Base-by-base conservation (phyloP, 2,329 filamentous ascomycete genomes). In the Pyrenophora teres region DNA sequence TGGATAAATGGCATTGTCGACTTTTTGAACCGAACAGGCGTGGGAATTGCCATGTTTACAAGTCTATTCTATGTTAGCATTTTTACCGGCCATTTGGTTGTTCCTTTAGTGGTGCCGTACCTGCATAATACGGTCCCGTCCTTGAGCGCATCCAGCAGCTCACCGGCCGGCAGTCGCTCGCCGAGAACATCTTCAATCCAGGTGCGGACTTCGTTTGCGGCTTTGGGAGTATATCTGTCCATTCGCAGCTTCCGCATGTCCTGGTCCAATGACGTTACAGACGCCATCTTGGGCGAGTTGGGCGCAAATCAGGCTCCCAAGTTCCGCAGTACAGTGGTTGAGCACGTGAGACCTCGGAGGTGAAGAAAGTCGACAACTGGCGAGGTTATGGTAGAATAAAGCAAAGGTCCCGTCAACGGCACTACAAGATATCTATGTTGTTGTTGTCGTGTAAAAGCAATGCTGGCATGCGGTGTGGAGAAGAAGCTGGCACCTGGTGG, bases 1-100 rank as follows among this genome's bases (percentile, higher is more conserved):
- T 99, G 94, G 35, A 97, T 93, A 72, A 99, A 99, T 0, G 94
- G 94, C 93, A 97, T 97, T 35, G 86, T 78, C 1, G 92, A 96
- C 70, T 88, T 82, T 77, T 97, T 97, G 83, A 89, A 97, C 73
- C 88, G 91, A 76, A 96, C 84, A 0, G 90, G 89, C 13, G 87
- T 84, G 21, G 90, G 89, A 32, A 88, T 75, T 27, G 84, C 89
- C 50, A 93, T 81, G 70, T 96, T 97, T 67, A 90, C 84, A 45
- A 97, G 86, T 69, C 91, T 94, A 23, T 10, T 19, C 8, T 30
- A n/a, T 16, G 30, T 40, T 42, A 46, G 40, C 25, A 13, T 16
- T 25, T 25, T 33, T 44, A 16, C 44, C 41, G n/a, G 21, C 36
- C 19, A 10, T 3, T 8, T 19, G 43, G 35, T 21, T 15, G 4